These are phyloP conservation scores for Apiospora pterosperma DNA, from an alignment of 2,329 filamentous ascomycete species.

Conservation along the genomic window DNA sequence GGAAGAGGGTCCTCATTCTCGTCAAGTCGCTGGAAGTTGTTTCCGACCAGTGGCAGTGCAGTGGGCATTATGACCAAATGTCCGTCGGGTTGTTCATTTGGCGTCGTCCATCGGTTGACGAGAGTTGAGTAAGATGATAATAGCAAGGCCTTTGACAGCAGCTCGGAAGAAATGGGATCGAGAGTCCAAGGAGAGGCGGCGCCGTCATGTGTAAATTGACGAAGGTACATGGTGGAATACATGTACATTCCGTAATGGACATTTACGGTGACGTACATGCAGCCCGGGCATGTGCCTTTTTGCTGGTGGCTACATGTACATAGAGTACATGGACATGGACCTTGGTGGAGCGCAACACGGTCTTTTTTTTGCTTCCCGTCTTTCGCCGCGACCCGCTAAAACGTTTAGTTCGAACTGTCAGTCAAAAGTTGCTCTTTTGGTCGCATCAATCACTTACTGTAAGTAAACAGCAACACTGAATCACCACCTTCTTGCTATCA, in stretches of 20 bases:
- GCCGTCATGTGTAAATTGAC: no score
- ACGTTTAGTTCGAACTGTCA: neutral
- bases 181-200: no score
- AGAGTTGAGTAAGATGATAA: neutral
- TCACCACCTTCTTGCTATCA: neutral
- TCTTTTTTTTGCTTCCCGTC: neutral
- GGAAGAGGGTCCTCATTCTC: slow-evolving; percentile 44
- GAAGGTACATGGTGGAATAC: no score
- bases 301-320: no score
- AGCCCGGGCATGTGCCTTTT: neutral
- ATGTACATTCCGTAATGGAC: slow-evolving; percentile 1
- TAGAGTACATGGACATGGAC: no score
- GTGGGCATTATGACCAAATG: slow-evolving; percentile 8
- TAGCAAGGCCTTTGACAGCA: no score
- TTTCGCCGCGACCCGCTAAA: slow-evolving; percentile 6
- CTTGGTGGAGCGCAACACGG: neutral
- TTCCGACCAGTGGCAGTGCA: neutral
- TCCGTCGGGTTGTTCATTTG: neutral
- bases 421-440: neutral
- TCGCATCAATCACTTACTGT: neutral
- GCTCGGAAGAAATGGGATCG: neutral
- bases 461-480: no score
- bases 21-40: slow-evolving; percentile 11
- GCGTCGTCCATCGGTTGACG: neutral
- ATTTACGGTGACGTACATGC: neutral